phyloP scores from a whole-genome alignment of 495 filamentous ascomycete genomes.

The Aeminium ludgeri region DNA sequence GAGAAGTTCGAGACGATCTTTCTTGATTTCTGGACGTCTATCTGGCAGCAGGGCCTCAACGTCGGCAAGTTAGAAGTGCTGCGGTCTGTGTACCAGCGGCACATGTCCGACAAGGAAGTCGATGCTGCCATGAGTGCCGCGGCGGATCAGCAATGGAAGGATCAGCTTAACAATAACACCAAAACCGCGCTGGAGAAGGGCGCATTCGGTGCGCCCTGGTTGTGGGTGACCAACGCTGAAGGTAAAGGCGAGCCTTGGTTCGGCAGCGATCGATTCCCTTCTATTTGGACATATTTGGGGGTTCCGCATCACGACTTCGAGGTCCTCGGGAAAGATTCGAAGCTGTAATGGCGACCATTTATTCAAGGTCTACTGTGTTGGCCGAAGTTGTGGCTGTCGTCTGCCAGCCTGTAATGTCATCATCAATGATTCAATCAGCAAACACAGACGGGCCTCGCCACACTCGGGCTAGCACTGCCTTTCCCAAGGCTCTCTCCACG shows the following conservation, averaged over 20 bases:
- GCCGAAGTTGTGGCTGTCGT: no score
- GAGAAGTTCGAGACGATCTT: slow-evolving; percentile 30
- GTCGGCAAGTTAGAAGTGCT: slow-evolving; percentile 33
- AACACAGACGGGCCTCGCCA: no score
- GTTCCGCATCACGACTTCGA: no score
- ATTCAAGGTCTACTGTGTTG: no score
- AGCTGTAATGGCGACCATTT: no score
- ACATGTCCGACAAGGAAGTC: slow-evolving; percentile 30
- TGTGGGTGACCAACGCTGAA: slow-evolving; percentile 45
- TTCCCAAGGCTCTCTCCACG: slow-evolving; percentile 41
- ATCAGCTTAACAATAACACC: slow-evolving; percentile 39
- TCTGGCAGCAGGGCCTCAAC: slow-evolving; percentile 32
- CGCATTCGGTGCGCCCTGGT: slow-evolving; percentile 62
- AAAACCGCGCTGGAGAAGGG: slow-evolving; percentile 41
- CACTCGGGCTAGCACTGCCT: no score
- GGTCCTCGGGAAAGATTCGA: slow-evolving; percentile 6
- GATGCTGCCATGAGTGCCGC: slow-evolving; percentile 36
- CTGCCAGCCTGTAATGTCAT: no score
- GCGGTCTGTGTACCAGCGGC: slow-evolving; percentile 19
- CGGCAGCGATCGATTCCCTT: slow-evolving; percentile 63
- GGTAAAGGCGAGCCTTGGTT: slow-evolving; percentile 54
- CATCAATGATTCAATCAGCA: no score
- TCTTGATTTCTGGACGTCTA: slow-evolving; percentile 28
- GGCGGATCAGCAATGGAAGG: slow-evolving; percentile 36
- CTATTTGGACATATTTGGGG: no score